Conservation (phyloP, 2,329 filamentous ascomycete genomes). For the Pestalotiopsis sp. region DNA sequence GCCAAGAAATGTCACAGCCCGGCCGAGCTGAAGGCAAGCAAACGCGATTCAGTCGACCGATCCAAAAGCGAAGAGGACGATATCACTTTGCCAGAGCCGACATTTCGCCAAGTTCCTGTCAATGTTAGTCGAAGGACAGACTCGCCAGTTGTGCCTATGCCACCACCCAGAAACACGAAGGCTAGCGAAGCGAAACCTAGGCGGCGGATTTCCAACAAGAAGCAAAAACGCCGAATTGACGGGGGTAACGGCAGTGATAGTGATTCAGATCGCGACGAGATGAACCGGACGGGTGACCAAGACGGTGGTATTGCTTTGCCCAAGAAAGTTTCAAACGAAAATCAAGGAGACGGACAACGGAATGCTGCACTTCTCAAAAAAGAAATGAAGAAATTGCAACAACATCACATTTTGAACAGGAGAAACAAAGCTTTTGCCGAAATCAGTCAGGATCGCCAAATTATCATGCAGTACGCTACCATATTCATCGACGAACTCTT, state of each 20-base stretch:
- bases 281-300: background rate
- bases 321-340: background rate
- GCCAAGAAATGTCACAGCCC: background rate
- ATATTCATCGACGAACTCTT: too few species aligned
- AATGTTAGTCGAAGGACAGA: background rate
- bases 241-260: background rate
- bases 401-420: too few species aligned
- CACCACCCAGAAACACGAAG: background rate
- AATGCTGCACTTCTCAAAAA: too few species aligned
- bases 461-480: too few species aligned
- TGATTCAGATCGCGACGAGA: background rate
- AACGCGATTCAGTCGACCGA: background rate
- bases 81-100: background rate
- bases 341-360: background rate
- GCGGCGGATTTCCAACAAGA: background rate
- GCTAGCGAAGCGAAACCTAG: background rate
- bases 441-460: too few species aligned
- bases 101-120: background rate
- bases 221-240: background rate
- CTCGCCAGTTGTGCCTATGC: background rate
- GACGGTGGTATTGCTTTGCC: background rate
- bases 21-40: background rate
- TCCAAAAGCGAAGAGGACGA: background rate
- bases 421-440: too few species aligned
- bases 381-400: too few species aligned